These are phyloP conservation scores for Trichophyton mentagrophytes DNA, from an alignment of 2,329 filamentous ascomycete genomes.

Conservation along the genomic window DNA sequence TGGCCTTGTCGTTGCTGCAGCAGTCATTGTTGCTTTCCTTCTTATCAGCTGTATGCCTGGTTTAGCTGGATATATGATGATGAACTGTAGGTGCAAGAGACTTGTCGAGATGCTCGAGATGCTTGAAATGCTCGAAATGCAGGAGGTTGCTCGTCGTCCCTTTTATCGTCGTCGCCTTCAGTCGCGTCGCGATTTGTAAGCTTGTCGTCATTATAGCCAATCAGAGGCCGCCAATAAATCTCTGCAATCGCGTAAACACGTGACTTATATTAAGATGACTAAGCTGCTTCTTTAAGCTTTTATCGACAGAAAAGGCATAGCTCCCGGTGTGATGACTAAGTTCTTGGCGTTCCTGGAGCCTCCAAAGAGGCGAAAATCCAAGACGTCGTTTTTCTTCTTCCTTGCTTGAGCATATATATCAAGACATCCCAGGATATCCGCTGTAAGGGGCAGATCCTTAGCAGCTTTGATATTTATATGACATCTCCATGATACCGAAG, in stretches of 20 bases:
- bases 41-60: background rate
- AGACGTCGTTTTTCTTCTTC: too few relatives aligned
- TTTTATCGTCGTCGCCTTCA: background rate
- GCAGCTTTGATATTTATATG: too few relatives aligned
- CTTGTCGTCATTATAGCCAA: background rate
- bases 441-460: too few relatives aligned
- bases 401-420: too few relatives aligned
- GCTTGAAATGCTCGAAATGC: background rate
- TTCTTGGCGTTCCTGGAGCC: background rate
- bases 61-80: too few relatives aligned
- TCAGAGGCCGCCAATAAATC: background rate
- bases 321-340: background rate
- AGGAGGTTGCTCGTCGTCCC: too few relatives aligned
- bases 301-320: background rate
- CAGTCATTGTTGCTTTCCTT: background rate
- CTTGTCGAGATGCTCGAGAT: background rate
- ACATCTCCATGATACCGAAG: too few relatives aligned
- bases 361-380: too few relatives aligned
- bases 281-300: background rate
- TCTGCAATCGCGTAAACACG: background rate
- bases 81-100: too few relatives aligned
- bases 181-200: background rate
- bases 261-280: background rate
- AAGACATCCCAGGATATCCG: too few relatives aligned
- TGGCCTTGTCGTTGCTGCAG: background rate